phyloP scores from a whole-genome alignment of 2,329 filamentous ascomycete species.

The Dothiorella sarmentorum region DNA sequence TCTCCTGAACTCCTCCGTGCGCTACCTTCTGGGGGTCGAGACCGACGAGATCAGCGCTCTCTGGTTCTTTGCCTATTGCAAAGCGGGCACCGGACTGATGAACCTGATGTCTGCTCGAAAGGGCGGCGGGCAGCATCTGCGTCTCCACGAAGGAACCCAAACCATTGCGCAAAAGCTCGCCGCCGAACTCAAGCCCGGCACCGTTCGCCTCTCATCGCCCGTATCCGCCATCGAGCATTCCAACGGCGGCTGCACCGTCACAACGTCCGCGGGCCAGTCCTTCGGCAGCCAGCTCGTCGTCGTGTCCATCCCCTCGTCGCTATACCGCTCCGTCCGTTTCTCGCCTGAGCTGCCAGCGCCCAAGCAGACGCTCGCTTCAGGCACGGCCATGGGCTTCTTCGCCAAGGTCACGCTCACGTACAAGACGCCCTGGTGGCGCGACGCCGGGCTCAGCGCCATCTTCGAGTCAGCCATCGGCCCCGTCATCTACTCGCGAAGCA shows the following conservation, averaged over 20 bases:
- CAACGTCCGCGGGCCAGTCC: slow-evolving; percentile 28
- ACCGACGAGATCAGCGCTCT: slow-evolving; percentile 7
- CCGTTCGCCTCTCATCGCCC: slow-evolving; percentile 30
- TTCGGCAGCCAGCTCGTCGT: slow-evolving; percentile 45
- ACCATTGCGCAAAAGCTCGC: slow-evolving; percentile 35
- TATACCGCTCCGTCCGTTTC: slow-evolving; percentile 28
- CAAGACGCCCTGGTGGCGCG: slow-evolving; percentile 47
- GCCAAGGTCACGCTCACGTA: slow-evolving; percentile 52
- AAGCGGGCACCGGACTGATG: neutral
- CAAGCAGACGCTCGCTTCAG: neutral
- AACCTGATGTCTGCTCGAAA: slow-evolving; percentile 3
- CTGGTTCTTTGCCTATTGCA: slow-evolving; percentile 6
- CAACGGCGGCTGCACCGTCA: slow-evolving; percentile 22
- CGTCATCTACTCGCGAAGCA: slow-evolving; percentile 26
- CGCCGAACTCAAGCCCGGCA: slow-evolving; percentile 28
- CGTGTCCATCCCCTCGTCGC: slow-evolving; percentile 47
- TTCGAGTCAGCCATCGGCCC: slow-evolving; percentile 5
- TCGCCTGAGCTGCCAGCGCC: neutral
- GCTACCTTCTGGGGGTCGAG: slow-evolving; percentile 1
- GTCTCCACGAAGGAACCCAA: slow-evolving; percentile 1
- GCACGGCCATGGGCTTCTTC: slow-evolving; percentile 41
- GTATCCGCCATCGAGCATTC: slow-evolving; percentile 33
- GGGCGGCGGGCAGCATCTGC: slow-evolving; percentile 1
- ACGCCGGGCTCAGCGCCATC: slow-evolving; percentile 40
- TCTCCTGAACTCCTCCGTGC: neutral